These are phyloP conservation scores for Naganishia friedmannii DNA, from an alignment of 768 basidiomycete genomes.

Conservation along the genomic window DNA sequence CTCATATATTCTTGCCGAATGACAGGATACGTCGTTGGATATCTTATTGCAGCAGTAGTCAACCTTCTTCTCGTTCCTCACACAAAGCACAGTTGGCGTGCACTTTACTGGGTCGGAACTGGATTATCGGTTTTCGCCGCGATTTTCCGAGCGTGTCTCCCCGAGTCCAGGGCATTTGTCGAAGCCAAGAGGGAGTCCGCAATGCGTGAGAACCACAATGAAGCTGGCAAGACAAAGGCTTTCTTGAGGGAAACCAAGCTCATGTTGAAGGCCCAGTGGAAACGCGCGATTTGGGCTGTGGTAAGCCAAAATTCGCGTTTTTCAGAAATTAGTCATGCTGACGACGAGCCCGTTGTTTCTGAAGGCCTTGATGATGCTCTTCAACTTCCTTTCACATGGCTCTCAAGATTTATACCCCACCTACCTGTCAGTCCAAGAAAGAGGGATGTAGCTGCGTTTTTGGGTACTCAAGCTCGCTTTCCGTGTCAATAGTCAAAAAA, in stretches of 20 bases:
- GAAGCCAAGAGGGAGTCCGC: constrained; percentile 52
- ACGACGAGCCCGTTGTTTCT: not conserved
- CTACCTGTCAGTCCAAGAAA: constrained; percentile 28
- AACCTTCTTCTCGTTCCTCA: constrained; percentile 61
- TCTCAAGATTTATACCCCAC: constrained; percentile 43
- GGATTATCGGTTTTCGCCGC: constrained; percentile 72
- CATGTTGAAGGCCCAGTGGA: constrained; percentile 63
- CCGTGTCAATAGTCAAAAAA: constrained; percentile 42
- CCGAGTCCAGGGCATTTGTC: constrained; percentile 74
- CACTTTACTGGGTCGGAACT: constrained; percentile 75
- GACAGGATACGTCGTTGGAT: constrained; percentile 69
- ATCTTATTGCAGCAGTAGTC: constrained; percentile 73
- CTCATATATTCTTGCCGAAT: not conserved
- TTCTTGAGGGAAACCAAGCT: constrained; percentile 71
- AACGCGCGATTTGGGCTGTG: constrained; percentile 32
- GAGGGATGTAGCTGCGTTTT: too few relatives aligned
- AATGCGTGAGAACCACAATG: constrained; percentile 22
- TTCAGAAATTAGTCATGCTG: not conserved
- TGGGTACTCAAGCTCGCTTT: constrained; percentile 21
- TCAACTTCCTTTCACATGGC: constrained; percentile 69
- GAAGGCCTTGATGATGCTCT: constrained; percentile 42
- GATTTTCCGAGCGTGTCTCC: constrained; percentile 62
- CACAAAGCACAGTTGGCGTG: constrained; percentile 63
- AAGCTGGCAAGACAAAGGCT: constrained; percentile 61
- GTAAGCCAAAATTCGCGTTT: constrained; percentile 44